Conservation (phyloP, 352 stramenopile genomes). For the Pythium dissotocum region DNA sequence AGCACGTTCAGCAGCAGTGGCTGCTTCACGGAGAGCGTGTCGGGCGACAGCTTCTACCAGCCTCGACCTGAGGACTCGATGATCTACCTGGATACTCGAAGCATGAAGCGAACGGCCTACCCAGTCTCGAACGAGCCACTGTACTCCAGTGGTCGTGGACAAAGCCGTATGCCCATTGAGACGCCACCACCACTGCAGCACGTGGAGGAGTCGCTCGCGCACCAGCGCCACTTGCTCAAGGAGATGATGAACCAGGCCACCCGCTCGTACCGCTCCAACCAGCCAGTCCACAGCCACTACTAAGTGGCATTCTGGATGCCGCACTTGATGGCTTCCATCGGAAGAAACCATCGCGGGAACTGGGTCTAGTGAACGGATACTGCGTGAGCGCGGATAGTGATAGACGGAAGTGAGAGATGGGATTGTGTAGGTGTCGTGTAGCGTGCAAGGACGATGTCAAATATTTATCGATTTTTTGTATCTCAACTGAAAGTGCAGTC, state of each 20-base stretch:
- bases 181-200: slow-evolving; percentile 14
- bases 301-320: neutral
- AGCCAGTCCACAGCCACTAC: slow-evolving; percentile 12
- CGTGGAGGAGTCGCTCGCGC: slow-evolving; percentile 64
- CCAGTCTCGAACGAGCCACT: neutral
- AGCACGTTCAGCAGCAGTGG: slow-evolving; percentile 22
- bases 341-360: slow-evolving; percentile 12
- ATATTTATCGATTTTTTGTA: neutral
- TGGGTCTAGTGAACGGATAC: neutral
- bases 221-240: slow-evolving; percentile 59
- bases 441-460: neutral
- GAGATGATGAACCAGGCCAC: slow-evolving; percentile 66
- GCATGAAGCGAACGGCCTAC: slow-evolving; percentile 17
- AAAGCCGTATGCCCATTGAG: neutral
- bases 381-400: neutral
- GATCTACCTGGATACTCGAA: slow-evolving; percentile 27
- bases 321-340: slow-evolving; percentile 7
- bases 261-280: slow-evolving; percentile 10
- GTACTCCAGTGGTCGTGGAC: neutral
- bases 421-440: neutral
- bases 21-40: slow-evolving; percentile 13
- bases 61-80: slow-evolving; percentile 17
- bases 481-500: neutral
- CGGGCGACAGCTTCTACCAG: slow-evolving; percentile 12
- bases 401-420: neutral